A percentile compares a stretch with the other conserved stretches of the same genome.
These are phyloP conservation scores for Venturia nashicola DNA, from an alignment of 2,329 filamentous ascomycete species.

Conservation along the genomic window DNA sequence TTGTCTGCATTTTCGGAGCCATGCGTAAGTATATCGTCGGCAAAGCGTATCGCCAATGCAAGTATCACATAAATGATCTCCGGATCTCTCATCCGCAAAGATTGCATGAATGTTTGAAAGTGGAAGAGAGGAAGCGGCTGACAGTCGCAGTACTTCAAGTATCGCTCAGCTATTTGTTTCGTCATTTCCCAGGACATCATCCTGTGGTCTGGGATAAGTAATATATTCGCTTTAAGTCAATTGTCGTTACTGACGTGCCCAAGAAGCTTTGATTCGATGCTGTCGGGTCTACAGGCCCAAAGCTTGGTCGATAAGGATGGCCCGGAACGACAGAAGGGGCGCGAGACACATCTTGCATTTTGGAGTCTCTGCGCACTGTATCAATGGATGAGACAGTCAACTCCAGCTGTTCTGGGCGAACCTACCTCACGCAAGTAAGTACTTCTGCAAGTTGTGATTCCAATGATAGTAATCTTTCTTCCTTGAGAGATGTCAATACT, in stretches of 20 bases:
- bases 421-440: not conserved
- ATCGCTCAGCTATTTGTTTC: slow-evolving; percentile 26
- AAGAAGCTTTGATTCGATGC: not conserved
- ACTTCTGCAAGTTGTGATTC: not conserved
- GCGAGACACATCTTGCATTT: not conserved
- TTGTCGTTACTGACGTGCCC: not conserved
- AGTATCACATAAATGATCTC: slow-evolving; percentile 26
- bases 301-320: not conserved
- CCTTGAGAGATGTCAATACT: not conserved
- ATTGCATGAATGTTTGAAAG: slow-evolving; percentile 27
- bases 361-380: not conserved
- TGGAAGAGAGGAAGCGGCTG: slow-evolving; percentile 39
- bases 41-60: slow-evolving; percentile 32
- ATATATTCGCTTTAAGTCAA: not conserved
- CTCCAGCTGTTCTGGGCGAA: not conserved
- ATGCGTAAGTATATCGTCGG: slow-evolving; percentile 16
- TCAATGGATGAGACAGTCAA: not conserved
- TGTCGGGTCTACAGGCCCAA: not conserved
- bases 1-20: slow-evolving; percentile 12
- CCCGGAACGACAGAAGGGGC: not conserved
- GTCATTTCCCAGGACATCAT: not conserved
- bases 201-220: not conserved
- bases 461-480: not conserved
- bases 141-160: slow-evolving; percentile 36
- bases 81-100: slow-evolving; percentile 24